Conservation (phyloP, 1,284 basidiomycete species). For the Coniferiporia sulphurascens region DNA sequence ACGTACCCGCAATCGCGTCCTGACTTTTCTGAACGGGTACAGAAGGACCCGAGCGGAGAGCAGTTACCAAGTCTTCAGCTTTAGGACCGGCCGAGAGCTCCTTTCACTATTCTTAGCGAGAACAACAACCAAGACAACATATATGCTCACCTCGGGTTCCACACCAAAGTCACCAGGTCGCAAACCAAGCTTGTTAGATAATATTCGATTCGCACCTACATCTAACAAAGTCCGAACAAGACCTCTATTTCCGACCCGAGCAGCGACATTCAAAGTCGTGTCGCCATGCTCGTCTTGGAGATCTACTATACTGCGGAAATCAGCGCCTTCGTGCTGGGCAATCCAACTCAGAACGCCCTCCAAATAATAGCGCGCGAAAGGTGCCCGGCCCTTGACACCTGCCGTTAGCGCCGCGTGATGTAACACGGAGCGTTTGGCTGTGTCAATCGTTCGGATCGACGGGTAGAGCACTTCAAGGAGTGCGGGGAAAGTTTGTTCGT, state of each 20-base stretch:
- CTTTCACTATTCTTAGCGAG: slow-evolving; percentile 30
- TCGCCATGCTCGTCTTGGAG: slow-evolving; percentile 96
- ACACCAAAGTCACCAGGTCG: slow-evolving; percentile 92
- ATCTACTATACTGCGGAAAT: slow-evolving; percentile 81
- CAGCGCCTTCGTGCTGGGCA: slow-evolving; percentile 63
- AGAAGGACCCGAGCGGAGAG: slow-evolving; percentile 63
- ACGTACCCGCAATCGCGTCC: slow-evolving; percentile 80
- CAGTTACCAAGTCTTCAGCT: slow-evolving; percentile 71
- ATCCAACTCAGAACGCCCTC: slow-evolving; percentile 87
- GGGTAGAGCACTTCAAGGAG: slow-evolving; percentile 62
- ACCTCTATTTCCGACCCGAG: slow-evolving; percentile 87
- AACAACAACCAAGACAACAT: slow-evolving; percentile 1
- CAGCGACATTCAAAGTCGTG: slow-evolving; percentile 93
- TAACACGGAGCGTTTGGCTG: slow-evolving; percentile 83
- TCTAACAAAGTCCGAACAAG: slow-evolving; percentile 87
- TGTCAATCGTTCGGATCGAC: slow-evolving; percentile 88
- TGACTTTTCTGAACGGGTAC: slow-evolving; percentile 82
- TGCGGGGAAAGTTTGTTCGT: slow-evolving; percentile 69
- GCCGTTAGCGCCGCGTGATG: slow-evolving; percentile 93
- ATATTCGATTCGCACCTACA: slow-evolving; percentile 86
- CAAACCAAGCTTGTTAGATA: slow-evolving; percentile 93
- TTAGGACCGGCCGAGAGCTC: slow-evolving; percentile 65
- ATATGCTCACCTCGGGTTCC: slow-evolving; percentile 70
- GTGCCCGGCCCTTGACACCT: slow-evolving; percentile 83
- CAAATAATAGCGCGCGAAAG: slow-evolving; percentile 87